A percentile compares a stretch with the other conserved stretches of the same genome.
phyloP scores from a whole-genome alignment of 495 filamentous ascomycete species.

The Hyaloscypha finlandica region DNA sequence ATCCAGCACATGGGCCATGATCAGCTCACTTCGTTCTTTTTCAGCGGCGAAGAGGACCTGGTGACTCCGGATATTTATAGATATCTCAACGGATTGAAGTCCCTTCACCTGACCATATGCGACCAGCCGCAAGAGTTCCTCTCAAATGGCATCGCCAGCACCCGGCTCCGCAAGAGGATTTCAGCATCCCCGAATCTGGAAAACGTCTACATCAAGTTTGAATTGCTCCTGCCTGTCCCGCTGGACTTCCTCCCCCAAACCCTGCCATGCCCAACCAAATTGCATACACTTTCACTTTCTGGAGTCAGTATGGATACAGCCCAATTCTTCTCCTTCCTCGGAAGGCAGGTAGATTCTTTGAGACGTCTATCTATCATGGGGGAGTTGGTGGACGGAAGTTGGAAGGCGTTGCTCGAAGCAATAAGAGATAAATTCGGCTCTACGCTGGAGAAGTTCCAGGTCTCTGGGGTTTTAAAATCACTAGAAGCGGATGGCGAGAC shows the following conservation, averaged over 20 bases:
- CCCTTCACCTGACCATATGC: constrained; percentile 8
- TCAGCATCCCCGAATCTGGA: constrained; percentile 6
- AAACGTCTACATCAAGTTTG: neutral
- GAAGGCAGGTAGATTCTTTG: neutral
- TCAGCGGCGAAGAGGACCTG: neutral
- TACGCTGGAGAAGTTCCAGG: constrained; percentile 18
- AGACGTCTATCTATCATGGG: constrained; percentile 5
- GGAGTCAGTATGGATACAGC: neutral
- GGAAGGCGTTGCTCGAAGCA: constrained; percentile 3
- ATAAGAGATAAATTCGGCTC: constrained; percentile 10
- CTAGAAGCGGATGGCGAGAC: neutral
- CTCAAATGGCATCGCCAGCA: neutral
- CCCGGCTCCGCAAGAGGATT: neutral
- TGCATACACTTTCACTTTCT: constrained; percentile 7
- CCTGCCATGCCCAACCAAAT: neutral
- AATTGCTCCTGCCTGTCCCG: neutral
- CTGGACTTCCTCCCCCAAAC: neutral
- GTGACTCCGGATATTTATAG: neutral
- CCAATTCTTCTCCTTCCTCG: constrained; percentile 17
- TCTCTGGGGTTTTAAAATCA: neutral
- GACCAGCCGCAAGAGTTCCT: neutral
- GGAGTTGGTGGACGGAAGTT: constrained; percentile 2
- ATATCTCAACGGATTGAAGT: constrained; percentile 9
- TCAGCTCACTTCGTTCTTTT: constrained; percentile 7
- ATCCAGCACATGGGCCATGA: constrained; percentile 18